phyloP scores from a whole-genome alignment of 2,329 filamentous ascomycete species.

The Pestalotiopsis sp. region DNA sequence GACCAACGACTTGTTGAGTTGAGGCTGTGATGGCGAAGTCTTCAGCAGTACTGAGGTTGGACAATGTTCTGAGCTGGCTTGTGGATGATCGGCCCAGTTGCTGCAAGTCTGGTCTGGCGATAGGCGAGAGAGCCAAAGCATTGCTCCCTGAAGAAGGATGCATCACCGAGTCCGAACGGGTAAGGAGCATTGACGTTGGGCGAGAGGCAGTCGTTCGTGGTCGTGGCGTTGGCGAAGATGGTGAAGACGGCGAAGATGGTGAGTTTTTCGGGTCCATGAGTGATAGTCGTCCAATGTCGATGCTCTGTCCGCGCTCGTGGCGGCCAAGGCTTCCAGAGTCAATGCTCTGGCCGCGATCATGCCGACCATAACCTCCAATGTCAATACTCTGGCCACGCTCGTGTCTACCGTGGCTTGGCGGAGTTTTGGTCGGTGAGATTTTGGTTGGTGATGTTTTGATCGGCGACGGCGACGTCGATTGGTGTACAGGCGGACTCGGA shows the following conservation, averaged over 20 bases:
- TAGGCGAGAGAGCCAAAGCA: constrained; percentile 43
- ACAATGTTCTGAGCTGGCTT: constrained; percentile 84
- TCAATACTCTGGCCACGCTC: constrained; percentile 53
- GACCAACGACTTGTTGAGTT: constrained; percentile 83
- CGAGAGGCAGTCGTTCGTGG: constrained; percentile 36
- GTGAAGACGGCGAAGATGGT: neutral
- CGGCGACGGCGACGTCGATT: constrained; percentile 14
- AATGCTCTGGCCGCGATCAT: constrained; percentile 27
- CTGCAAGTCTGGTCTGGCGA: constrained; percentile 75
- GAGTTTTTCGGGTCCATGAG: constrained; percentile 46
- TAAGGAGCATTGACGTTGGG: constrained; percentile 64
- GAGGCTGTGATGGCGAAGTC: constrained; percentile 80
- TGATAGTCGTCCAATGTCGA: constrained; percentile 13
- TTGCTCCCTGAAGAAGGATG: constrained; percentile 34
- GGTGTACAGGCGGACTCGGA: constrained; percentile 32
- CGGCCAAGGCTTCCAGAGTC: constrained; percentile 24
- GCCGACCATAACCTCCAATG: constrained; percentile 4
- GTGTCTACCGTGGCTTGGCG: constrained; percentile 43
- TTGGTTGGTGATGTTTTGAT: constrained; percentile 25
- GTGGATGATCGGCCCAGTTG: constrained; percentile 87
- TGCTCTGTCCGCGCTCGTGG: constrained; percentile 57
- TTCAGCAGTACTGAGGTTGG: constrained; percentile 74
- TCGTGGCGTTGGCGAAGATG: constrained; percentile 16
- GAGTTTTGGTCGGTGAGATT: constrained; percentile 26
- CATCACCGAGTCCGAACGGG: constrained; percentile 56